Base-by-base conservation (phyloP, 2,329 filamentous ascomycete species). In the Graphilbum fragrans region DNA sequence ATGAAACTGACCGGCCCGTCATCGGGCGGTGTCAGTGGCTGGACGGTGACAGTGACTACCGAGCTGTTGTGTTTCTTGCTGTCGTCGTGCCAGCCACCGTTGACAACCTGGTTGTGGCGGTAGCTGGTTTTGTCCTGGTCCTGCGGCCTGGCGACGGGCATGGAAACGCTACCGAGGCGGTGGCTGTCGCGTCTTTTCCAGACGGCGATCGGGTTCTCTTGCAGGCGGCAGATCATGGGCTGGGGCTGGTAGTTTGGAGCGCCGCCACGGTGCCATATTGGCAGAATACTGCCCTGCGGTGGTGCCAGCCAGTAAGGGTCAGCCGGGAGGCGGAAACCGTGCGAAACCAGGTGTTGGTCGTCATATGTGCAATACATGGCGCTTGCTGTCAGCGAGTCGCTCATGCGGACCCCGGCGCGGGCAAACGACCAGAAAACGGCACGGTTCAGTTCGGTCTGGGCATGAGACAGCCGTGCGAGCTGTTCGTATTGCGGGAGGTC, bases 191-290 rank as follows among this genome's bases (percentile, higher is more conserved):
- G n/a, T n/a, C n/a, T n/a, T n/a, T n/a, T n/a, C n/a, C n/a, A n/a
- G n/a, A n/a, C n/a, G n/a, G n/a, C n/a, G n/a, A n/a, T 29, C 25
- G 25, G 8, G 8, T 29, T 50, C 41, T 53, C 47, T 14, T 39
- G 42, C 38, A 53, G 53, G n/a, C 44, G 47, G 37, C 48, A 50
- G 41, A 56, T 54, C 45, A 55, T 47, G 5, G 53, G 54, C 43
- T 53, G 54, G 10, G 53, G 54, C 35, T 55, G 52, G 34, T 55
- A 55, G 37, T 55, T 53, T 14, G 54, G 53, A 4, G 50, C 42
- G 10, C 49, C 53, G 11, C 53, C 52, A 32, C 51, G 42, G 43
- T 55, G 52, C 52, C 51, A 55, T 4, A 55, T 22, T 10, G 53
- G 52, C 8, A 54, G 41, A 14, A 55, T 48, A 18, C 51, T 54